Base-by-base conservation (phyloP, 225 moss, liverwort and hornwort species). In the Thuidium tamariscinum region DNA sequence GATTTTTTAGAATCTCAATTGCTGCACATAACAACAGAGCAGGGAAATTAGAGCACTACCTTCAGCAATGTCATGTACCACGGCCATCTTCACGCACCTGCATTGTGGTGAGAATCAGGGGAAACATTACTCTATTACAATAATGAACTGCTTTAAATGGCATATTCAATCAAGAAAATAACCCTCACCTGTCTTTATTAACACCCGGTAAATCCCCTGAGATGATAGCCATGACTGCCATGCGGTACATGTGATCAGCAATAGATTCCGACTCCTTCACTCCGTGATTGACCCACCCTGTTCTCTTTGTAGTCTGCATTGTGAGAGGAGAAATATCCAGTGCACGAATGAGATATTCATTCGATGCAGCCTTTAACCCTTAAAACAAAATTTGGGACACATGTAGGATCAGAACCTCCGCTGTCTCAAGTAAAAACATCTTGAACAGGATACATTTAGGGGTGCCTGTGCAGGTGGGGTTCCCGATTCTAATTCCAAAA, bases 181-280 rank as follows among this genome's bases (percentile, higher is more conserved):
- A 71, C 56, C 78, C 89, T 86, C 84, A 94, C 94, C 98, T 95
- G 86, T 99, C 95, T 93, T 94, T 97, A 81, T 99, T 93, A 85
- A 99, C 96, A 67, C 98, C 98, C 55, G 98, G 95, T 64, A 96
- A 85, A 84, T 97, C 94, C 55, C 94, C 93, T 84, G 95, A 90
- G 65, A 96, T 95, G 83, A 99, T 89, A 80, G 94, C 98, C 98
- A 99, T 99, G 79, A 99, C 90, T 79, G 95, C 95, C 98, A 99
- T 99, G 59, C 98, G 95, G 86, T 99, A 96, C 98, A 99, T 99
- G 87, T 99, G 98, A 75, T 99, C 98, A 46, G 98, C 98, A 65
- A 97, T 99, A 66, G 96, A 97, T 87, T 99, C 98, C 75, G 98
- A 89, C 86, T 96, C 97, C 90, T 97, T 95, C 88, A 99, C 88